Conservation (phyloP, 2,329 filamentous ascomycete species). For the Cladosporium sp. region DNA sequence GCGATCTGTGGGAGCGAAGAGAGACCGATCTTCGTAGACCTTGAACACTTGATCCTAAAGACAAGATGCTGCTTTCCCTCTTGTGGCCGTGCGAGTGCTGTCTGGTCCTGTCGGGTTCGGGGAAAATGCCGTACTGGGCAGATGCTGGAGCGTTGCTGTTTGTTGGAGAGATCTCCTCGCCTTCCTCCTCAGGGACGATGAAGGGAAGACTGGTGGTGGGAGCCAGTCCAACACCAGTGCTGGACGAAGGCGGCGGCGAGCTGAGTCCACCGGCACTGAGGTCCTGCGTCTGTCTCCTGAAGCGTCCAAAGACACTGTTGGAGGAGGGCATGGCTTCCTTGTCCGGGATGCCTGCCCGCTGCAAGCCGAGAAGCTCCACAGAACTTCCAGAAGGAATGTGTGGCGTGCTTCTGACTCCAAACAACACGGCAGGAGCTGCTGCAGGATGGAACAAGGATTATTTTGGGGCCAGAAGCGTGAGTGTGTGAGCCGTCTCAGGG, state of each 20-base stretch:
- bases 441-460: neutral
- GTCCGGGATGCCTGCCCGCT: neutral
- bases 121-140: slow-evolving; percentile 6
- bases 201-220: slow-evolving; percentile 8
- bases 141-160: neutral
- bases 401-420: neutral
- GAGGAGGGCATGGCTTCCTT: neutral
- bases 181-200: neutral
- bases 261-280: neutral
- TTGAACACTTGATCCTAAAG: slow-evolving; percentile 27
- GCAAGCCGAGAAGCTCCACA: neutral
- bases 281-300: slow-evolving; percentile 11
- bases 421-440: neutral
- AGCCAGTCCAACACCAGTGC: neutral
- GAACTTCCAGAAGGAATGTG: neutral
- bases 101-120: slow-evolving; percentile 1
- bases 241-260: slow-evolving; percentile 5
- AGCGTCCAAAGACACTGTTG: slow-evolving; percentile 14
- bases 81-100: slow-evolving; percentile 15
- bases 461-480: too few species aligned
- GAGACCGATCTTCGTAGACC: slow-evolving; percentile 38
- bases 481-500: too few species aligned
- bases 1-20: slow-evolving; percentile 35
- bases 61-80: slow-evolving; percentile 25
- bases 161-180: neutral